Conservation (phyloP, 2,329 filamentous ascomycete species). For the Penicillium polonicum region DNA sequence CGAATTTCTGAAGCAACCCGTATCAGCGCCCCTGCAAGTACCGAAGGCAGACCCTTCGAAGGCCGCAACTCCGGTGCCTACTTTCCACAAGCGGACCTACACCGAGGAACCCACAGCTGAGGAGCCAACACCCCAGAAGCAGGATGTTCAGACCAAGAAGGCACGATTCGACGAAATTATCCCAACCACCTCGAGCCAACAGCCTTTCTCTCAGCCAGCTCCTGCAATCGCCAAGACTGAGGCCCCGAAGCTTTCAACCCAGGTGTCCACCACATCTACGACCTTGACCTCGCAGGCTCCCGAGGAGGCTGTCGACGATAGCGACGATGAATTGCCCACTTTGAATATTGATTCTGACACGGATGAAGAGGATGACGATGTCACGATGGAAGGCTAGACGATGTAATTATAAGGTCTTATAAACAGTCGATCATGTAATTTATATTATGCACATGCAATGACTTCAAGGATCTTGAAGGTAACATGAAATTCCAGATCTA, state of each 20-base stretch:
- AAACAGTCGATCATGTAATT: not conserved
- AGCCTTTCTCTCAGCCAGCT: conserved; percentile 11
- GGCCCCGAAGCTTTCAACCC: conserved; percentile 9
- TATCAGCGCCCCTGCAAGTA: conserved; percentile 13
- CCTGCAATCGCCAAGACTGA: conserved; percentile 10
- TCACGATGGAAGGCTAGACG: conserved; percentile 25
- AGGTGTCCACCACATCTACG: conserved; percentile 10
- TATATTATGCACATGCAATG: not conserved
- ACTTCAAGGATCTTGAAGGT: not conserved
- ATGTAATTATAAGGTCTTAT: conserved; percentile 1
- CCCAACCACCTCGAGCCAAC: not conserved
- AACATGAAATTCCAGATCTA: not conserved
- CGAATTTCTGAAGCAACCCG: conserved; percentile 28
- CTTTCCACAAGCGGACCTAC: conserved; percentile 31
- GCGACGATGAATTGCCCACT: conserved; percentile 51
- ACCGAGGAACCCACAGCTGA: conserved; percentile 24
- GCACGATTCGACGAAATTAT: conserved; percentile 30
- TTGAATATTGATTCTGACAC: conserved; percentile 50
- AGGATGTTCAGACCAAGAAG: conserved; percentile 31
- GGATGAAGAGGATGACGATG: conserved; percentile 45
- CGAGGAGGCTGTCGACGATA: conserved; percentile 38
- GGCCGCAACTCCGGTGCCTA: conserved; percentile 2
- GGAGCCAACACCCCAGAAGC: conserved; percentile 4
- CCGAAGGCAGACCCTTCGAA: conserved; percentile 15
- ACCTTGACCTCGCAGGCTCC: conserved; percentile 7